Evolutionary conservation across 1,284 basidiomycete species (phyloP), one percentile per base, ranked within the genome.

Genomic region (Termitomyces sp.): DNA sequence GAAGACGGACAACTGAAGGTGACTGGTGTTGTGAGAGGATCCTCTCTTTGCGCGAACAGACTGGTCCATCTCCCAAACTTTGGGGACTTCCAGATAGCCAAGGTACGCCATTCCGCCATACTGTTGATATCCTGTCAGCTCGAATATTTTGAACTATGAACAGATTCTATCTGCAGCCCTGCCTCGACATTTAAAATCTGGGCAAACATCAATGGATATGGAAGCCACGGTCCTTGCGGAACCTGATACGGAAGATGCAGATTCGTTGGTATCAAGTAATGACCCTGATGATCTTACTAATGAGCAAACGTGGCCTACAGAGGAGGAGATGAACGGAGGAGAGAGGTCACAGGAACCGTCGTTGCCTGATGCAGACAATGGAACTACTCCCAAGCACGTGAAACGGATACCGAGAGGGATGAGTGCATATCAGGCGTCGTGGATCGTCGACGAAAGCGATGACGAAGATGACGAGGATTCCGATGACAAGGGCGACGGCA

Each of bases 291-390:
- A 92, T 57, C 79, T 98, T 71, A 84, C 80, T 13, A 96, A 96
- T 66, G 96, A 99, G 67, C 96, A 99, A 71, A 99, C 96, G 0
- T 98, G 96, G 95, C 96, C 96, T 0, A 98, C 94, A 0, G 94
- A 98, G 68, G 96, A 98, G 63, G 96, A 98, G 69, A 92, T 99
- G 86, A 76, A 71, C 38, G 71, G 75, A 3, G 75, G 66, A 1
- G 65, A 57, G 40, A 67, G 61, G 17, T 61, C 58, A n/a, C 60
- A 56, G 2, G 70, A 73, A 28, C 67, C 74, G 57, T 65, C 65
- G 7, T 66, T 88, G n/a, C 87, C 89, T 1, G 84, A 88, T 56
- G 86, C 86, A 0, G 70, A 65, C 48, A 74, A 73, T 15, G 84
- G 84, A 0, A 87, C 87, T 1, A 92, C 87, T 9, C 86, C 86